Evolutionary conservation across 306 rosid genomes (phyloP).

Genomic region (Fragaria vesca): DNA sequence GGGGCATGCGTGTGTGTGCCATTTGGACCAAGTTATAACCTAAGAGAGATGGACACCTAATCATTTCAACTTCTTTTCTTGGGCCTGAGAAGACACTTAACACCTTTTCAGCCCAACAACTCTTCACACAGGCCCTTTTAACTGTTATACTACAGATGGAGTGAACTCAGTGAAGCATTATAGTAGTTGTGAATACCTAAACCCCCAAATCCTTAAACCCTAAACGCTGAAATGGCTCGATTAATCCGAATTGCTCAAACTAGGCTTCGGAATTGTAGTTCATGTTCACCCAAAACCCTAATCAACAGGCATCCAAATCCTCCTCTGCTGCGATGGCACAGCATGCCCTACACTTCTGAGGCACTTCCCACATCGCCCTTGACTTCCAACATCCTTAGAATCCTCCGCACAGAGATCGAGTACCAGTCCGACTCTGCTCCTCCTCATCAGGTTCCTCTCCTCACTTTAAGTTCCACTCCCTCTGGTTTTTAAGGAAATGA

Average conservation of each 20-base stretch:
- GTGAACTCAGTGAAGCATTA: neutral
- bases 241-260: constrained; percentile 42
- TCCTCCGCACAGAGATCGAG: constrained; percentile 60
- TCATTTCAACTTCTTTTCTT: neutral
- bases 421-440: constrained; percentile 61
- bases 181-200: neutral
- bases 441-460: constrained; percentile 56
- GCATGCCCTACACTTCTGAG: constrained; percentile 32
- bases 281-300: constrained; percentile 10
- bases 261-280: constrained; percentile 14
- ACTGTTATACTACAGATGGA: neutral
- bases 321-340: constrained; percentile 12
- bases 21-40: no score
- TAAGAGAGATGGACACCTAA: neutral
- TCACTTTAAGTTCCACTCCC: neutral
- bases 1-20: no score
- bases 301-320: constrained; percentile 15
- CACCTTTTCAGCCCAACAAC: neutral
- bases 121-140: neutral
- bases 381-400: constrained; percentile 61
- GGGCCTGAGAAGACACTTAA: neutral
- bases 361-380: constrained; percentile 54
- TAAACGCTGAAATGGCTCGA: constrained; percentile 37
- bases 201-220: constrained; percentile 30
- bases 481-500: constrained; percentile 16